Evolutionary conservation across 2,329 filamentous ascomycete genomes (phyloP).

Genomic region (Colletotrichum trifolii): DNA sequence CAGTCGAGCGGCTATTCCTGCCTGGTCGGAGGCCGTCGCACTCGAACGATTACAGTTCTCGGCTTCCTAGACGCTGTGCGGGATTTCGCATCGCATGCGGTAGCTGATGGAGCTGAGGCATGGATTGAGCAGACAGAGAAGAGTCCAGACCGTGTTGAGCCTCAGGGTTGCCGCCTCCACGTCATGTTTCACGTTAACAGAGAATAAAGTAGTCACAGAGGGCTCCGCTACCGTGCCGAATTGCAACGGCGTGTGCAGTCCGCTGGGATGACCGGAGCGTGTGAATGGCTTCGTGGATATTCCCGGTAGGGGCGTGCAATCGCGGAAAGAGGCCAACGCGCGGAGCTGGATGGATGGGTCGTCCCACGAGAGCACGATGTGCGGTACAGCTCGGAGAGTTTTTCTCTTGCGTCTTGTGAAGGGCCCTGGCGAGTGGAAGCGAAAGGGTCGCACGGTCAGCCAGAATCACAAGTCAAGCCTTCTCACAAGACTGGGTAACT

Average conservation of each 20-base stretch:
- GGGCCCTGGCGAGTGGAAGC: constrained; percentile 5
- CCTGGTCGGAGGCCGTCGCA: not conserved
- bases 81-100: not conserved
- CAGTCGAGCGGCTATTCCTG: constrained; percentile 2
- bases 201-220: constrained; percentile 5
- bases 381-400: constrained; percentile 14
- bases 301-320: constrained; percentile 6
- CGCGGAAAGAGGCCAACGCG: constrained; percentile 26
- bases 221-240: constrained; percentile 10
- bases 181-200: constrained; percentile 12
- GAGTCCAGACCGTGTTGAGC: constrained; percentile 27
- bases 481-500: not conserved
- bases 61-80: constrained; percentile 18
- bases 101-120: constrained; percentile 15
- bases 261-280: not conserved
- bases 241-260: constrained; percentile 1
- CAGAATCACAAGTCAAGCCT: constrained; percentile 9
- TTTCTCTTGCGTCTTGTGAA: not conserved
- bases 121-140: constrained; percentile 4
- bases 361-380: constrained; percentile 1
- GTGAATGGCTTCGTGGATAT: not conserved
- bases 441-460: constrained; percentile 16
- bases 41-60: not conserved
- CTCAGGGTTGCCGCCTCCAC: constrained; percentile 25
- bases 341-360: constrained; percentile 15